Evolutionary conservation across 139 green algal genomes (phyloP), one percentile per base, ranked within the genome.

Genomic region (Volvox reticuliferus): DNA sequence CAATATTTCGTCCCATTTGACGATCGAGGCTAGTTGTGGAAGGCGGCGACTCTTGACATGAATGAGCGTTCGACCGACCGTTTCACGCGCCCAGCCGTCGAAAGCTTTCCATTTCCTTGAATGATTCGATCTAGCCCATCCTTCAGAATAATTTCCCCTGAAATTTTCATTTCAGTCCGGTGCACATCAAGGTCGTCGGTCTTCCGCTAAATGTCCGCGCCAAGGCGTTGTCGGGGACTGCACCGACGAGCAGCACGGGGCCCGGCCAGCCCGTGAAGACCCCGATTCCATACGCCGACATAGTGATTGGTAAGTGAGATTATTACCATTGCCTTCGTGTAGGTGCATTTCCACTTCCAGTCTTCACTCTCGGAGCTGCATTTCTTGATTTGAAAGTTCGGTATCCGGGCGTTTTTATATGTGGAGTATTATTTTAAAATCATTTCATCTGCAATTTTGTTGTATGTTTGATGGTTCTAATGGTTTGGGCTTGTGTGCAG

Each of bases 401-500:
- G n/a, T n/a, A n/a, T n/a, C n/a, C n/a, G n/a, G n/a, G n/a, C n/a
- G n/a, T n/a, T n/a, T n/a, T n/a, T n/a, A n/a, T n/a, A n/a, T n/a
- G n/a, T n/a, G n/a, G n/a, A n/a, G n/a, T n/a, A n/a, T n/a, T n/a
- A n/a, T n/a, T n/a, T 28, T 75, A 75, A 75, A 75, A 24, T 28
- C 67, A 75, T 75, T 5, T 14, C 9, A 28, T 75, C 22, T 32
- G 9, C 24, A 28, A 75, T 32, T 14, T 6, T 26, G 67, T 75
- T 75, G 67, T 32, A 32, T 28, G 22, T 3, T 75, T 75, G 67
- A 26, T 28, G 67, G 22, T 5, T 75, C 24, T 55, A 9, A 55
- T 55, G 44, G 44, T 55, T 55, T 55, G 5, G 44, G 9, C 44
- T 55, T 2, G 71, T 30, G 21, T 79, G 14, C 94, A 98, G 96